Base-by-base conservation (phyloP, 2,329 filamentous ascomycete genomes). In the Diaporthe eres region DNA sequence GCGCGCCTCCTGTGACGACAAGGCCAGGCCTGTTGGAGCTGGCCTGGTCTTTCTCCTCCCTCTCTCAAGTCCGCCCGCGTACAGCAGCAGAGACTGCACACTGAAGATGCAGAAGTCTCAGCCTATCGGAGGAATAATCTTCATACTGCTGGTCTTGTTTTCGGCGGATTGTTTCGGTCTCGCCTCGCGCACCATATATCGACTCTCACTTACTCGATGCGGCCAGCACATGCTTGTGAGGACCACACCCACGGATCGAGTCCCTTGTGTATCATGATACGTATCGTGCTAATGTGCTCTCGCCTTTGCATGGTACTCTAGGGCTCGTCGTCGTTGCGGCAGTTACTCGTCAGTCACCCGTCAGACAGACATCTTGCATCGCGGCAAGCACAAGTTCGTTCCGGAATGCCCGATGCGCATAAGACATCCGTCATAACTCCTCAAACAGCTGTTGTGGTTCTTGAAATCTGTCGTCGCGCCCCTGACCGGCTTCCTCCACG, bases 401-500 rank as follows among this genome's bases (percentile, higher is more conserved):
- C 57, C 71, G 57, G 71, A 63, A 49, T 72, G 31, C 39, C 44
- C 55, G 65, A 72, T 63, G 28, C 55, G 57, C 55, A 39, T 51
- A 68, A 22, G 31, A n/a, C 47, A 53, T 17, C 65, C 22, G 47
- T 53, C 28, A 17, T 53, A 10, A 53, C 65, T 68, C 65, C 65
- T 68, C 65, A 68, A 68, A 68, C 65, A 68, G 49, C 65, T 55
- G 47, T 34, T 42, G 49, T 70, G 65, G 49, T 53, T 47, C 55
- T 72, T 53, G 58, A 39, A 31, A 42, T 37, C 39, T 58, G 22
- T 74, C 61, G 51, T 12, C 47, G 22, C 19, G 51, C 42, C 71
- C 71, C 74, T 75, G 61, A 51, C 31, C 51, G 71, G 31, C 57
- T 70, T 42, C 67, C 60, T 57, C 74, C 65, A 70, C 49, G 65